phyloP scores from a whole-genome alignment of 495 filamentous ascomycete species.

The Trypethelium eluteriae region DNA sequence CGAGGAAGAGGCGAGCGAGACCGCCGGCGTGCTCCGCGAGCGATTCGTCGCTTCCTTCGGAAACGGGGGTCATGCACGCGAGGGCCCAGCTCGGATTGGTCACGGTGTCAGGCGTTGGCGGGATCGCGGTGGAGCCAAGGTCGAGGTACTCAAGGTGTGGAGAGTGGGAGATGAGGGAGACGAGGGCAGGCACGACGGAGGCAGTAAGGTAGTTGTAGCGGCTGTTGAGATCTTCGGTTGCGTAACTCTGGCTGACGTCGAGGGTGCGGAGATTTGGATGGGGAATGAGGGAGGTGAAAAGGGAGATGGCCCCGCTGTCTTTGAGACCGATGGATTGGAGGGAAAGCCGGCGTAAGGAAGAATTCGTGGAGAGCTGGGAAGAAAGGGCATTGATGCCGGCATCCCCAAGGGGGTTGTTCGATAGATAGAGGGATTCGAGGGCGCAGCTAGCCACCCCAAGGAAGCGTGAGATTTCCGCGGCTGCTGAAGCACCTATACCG shows the following conservation, averaged over 20 bases:
- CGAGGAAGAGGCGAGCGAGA: not conserved
- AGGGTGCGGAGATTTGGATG: constrained; percentile 27
- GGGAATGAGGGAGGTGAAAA: constrained; percentile 24
- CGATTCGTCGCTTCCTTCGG: not conserved
- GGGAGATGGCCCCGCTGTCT: constrained; percentile 23
- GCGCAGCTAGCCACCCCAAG: constrained; percentile 27
- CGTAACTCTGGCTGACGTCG: constrained; percentile 33
- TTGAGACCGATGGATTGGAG: constrained; percentile 30
- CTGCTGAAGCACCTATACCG: constrained; percentile 30
- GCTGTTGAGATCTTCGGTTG: constrained; percentile 34
- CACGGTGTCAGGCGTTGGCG: not conserved
- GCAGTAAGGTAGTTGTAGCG: constrained; percentile 33
- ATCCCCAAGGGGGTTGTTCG: constrained; percentile 34
- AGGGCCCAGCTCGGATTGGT: not conserved
- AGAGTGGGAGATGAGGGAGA: constrained; percentile 17
- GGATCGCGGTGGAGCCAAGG: constrained; percentile 24
- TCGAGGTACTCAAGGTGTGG: constrained; percentile 25
- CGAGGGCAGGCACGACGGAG: constrained; percentile 13
- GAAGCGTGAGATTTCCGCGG: constrained; percentile 29
- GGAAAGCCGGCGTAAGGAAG: constrained; percentile 28
- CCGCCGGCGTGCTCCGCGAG: not conserved
- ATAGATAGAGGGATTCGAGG: constrained; percentile 33
- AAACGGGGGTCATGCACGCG: not conserved
- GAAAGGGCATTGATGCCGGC: constrained; percentile 26
- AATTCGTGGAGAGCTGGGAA: constrained; percentile 25